Evolutionary conservation across 306 rosid species (phyloP).

Genomic region (Ammopiptanthus mongolicus): DNA sequence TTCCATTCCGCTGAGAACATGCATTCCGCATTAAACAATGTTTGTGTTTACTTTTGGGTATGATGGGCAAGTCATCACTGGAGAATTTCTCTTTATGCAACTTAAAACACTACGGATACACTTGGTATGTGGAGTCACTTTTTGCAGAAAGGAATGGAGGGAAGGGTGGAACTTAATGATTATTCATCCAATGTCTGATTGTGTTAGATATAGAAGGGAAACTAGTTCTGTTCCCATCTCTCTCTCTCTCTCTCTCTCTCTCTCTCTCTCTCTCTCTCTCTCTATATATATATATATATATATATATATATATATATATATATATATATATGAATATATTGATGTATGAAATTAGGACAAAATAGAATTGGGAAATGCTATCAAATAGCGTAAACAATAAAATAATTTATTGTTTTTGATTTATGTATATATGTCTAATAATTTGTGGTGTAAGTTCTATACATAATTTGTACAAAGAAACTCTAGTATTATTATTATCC

Average conservation of each 20-base stretch:
- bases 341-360: background rate
- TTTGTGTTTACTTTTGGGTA: background rate
- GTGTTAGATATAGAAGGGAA: background rate
- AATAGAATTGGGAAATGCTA: background rate
- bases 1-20: slow-evolving; percentile 1
- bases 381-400: background rate
- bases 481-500: background rate
- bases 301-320: no score
- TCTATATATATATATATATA: no score
- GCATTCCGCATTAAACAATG: slow-evolving; percentile 10
- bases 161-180: background rate
- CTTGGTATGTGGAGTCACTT: background rate
- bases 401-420: background rate
- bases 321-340: no score
- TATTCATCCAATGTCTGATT: background rate
- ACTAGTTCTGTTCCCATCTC: background rate
- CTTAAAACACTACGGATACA: background rate
- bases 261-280: no score
- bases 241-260: no score
- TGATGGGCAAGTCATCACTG: background rate
- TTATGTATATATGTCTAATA: background rate
- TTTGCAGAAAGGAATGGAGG: background rate
- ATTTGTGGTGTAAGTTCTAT: background rate
- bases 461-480: background rate
- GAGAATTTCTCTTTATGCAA: background rate